Conservation (phyloP, 2,329 filamentous ascomycete species). For the Rhexocercosporidium sp. region DNA sequence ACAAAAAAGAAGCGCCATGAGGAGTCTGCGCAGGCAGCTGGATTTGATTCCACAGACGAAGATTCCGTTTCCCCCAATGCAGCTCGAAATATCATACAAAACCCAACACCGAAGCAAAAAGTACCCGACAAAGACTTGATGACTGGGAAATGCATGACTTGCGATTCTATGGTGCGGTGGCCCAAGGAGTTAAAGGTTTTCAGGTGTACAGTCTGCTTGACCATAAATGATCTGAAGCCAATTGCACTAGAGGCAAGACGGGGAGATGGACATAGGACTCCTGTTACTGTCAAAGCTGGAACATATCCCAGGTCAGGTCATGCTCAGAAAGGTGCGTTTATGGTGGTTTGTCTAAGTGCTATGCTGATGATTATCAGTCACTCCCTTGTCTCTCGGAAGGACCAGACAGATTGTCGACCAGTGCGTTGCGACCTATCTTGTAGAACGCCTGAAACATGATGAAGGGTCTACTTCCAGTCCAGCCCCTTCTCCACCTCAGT, state of each 20-base stretch:
- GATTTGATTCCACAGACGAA: slow-evolving; percentile 53
- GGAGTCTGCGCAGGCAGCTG: slow-evolving; percentile 43
- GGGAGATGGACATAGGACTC: slow-evolving; percentile 35
- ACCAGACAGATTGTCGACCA: slow-evolving; percentile 62
- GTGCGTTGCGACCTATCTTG: slow-evolving; percentile 55
- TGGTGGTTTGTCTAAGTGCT: not conserved
- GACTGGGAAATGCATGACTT: slow-evolving; percentile 83
- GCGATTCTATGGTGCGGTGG: slow-evolving; percentile 80
- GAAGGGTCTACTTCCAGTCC: slow-evolving; percentile 38
- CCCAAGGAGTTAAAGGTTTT: slow-evolving; percentile 75
- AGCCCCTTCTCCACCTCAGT: slow-evolving; percentile 31
- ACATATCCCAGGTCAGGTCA: slow-evolving; percentile 23
- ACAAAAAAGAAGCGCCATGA: slow-evolving; percentile 59
- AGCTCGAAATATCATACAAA: slow-evolving; percentile 22
- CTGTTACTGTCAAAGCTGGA: slow-evolving; percentile 27
- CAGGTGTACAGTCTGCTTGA: slow-evolving; percentile 82
- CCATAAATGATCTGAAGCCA: slow-evolving; percentile 78
- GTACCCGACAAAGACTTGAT: slow-evolving; percentile 63
- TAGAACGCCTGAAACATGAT: slow-evolving; percentile 46
- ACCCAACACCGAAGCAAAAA: slow-evolving; percentile 41
- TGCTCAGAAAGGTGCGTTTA: slow-evolving; percentile 33
- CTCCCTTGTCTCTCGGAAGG: slow-evolving; percentile 62
- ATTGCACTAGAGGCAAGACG: slow-evolving; percentile 36
- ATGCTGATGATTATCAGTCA: slow-evolving; percentile 37
- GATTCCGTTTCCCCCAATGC: slow-evolving; percentile 42